Conservation (phyloP, 257 asterid species). For the Fraxinus anomala region DNA sequence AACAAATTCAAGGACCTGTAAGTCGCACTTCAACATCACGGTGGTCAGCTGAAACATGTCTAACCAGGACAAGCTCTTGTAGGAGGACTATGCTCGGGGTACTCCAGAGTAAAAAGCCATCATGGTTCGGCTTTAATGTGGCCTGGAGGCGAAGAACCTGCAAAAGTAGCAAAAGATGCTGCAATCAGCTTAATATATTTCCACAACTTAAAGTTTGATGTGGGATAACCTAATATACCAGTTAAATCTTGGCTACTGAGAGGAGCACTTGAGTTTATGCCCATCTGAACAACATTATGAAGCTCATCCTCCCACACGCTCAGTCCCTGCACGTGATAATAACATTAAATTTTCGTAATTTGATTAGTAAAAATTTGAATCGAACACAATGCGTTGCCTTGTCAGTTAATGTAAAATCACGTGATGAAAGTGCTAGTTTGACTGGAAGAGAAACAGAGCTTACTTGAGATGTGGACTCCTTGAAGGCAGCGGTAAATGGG, state of each 20-base stretch:
- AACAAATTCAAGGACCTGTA: too few relatives aligned
- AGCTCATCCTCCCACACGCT: constrained; percentile 76
- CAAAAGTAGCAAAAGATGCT: constrained; percentile 17
- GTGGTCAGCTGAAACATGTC: background rate
- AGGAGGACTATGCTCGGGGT: constrained; percentile 17
- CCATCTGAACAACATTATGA: constrained; percentile 75
- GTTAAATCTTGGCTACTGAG: constrained; percentile 59
- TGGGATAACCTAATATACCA: constrained; percentile 40
- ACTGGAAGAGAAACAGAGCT: background rate
- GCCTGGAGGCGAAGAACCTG: constrained; percentile 59
- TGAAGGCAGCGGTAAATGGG: constrained; percentile 38
- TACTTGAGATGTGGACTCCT: constrained; percentile 45
- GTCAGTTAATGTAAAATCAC: background rate
- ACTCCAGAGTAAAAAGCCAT: constrained; percentile 19
- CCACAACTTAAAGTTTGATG: constrained; percentile 10
- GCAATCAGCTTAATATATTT: constrained; percentile 19
- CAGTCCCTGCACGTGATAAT: constrained; percentile 41
- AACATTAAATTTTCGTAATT: background rate
- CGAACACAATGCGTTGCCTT: background rate
- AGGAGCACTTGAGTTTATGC: constrained; percentile 55
- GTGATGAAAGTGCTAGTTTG: background rate
- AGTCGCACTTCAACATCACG: too few relatives aligned
- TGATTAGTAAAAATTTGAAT: background rate
- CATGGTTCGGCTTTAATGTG: constrained; percentile 66
- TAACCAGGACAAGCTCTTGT: constrained; percentile 20